These are phyloP conservation scores for Salvia rosmarinus DNA, from an alignment of 257 asterid genomes.

Conservation along the genomic window DNA sequence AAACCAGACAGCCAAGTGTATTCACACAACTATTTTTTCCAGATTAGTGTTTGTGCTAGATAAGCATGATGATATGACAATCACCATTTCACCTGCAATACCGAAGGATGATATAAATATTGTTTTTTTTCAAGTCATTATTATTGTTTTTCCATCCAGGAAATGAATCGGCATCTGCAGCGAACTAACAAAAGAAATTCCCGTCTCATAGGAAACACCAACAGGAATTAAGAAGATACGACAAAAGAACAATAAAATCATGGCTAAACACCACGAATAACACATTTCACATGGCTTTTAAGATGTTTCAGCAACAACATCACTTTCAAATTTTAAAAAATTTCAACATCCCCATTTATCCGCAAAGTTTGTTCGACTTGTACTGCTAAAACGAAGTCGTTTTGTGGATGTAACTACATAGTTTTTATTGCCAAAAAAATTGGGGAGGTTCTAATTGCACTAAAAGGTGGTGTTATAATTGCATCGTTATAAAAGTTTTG, in stretches of 20 bases:
- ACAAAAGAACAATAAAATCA: too few relatives aligned
- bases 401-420: too few relatives aligned
- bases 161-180: not conserved
- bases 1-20: too few relatives aligned
- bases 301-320: too few relatives aligned
- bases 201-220: conserved; percentile 4
- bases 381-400: too few relatives aligned
- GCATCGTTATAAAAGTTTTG: not conserved
- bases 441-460: too few relatives aligned
- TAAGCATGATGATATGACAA: not conserved
- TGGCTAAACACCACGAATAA: too few relatives aligned
- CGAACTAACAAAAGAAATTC: not conserved
- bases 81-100: not conserved
- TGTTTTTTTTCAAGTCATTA: not conserved
- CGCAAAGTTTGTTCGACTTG: too few relatives aligned
- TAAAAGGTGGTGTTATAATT: not conserved
- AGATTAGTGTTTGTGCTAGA: not conserved
- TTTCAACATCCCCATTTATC: too few relatives aligned
- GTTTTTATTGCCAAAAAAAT: too few relatives aligned
- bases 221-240: not conserved
- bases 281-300: too few relatives aligned
- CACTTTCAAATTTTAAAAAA: too few relatives aligned
- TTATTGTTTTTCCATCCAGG: not conserved
- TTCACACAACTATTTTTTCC: not conserved
- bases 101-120: not conserved